Percentiles rank a stretch among this genome's conserved stretches.
Conservation (phyloP, 371 early-diverging fungal species). For the Saksenaea oblongispora region DNA sequence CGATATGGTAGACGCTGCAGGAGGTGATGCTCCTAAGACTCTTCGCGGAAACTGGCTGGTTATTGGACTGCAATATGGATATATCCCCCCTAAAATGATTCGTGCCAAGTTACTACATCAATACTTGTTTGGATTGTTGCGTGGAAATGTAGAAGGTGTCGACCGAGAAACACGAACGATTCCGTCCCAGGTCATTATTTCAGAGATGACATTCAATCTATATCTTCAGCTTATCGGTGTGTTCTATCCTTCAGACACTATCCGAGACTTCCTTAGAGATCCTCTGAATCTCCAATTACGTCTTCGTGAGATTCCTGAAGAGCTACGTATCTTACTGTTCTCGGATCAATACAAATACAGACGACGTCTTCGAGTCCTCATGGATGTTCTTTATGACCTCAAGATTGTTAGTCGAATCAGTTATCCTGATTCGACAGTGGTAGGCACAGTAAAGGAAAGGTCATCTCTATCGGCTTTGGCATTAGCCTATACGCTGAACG, state of each 20-base stretch:
- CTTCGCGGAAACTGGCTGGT: slow-evolving; percentile 25
- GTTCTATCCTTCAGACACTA: neutral
- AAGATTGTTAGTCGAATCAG: neutral
- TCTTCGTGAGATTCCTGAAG: slow-evolving; percentile 13
- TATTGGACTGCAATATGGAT: slow-evolving; percentile 48
- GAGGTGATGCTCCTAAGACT: neutral
- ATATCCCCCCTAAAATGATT: slow-evolving; percentile 37
- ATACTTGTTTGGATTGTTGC: slow-evolving; percentile 26
- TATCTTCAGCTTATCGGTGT: slow-evolving; percentile 31
- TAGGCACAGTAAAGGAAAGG: neutral
- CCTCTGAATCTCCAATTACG: slow-evolving; percentile 1
- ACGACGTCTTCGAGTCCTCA: slow-evolving; percentile 9
- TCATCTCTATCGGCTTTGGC: neutral
- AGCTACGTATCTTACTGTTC: slow-evolving; percentile 8
- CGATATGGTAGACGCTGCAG: slow-evolving; percentile 1
- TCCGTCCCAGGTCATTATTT: slow-evolving; percentile 8
- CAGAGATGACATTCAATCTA: slow-evolving; percentile 14
- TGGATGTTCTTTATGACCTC: slow-evolving; percentile 8
- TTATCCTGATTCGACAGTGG: neutral
- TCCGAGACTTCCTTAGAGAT: slow-evolving; percentile 15
- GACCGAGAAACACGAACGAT: slow-evolving; percentile 16
- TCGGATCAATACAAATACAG: slow-evolving; percentile 17
- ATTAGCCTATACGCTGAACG: slow-evolving; percentile 9
- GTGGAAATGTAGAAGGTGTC: slow-evolving; percentile 12
- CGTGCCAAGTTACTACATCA: slow-evolving; percentile 46